A percentile compares a stretch with the other conserved stretches of the same genome.
Evolutionary conservation across 2,329 filamentous ascomycete species (phyloP).

Genomic region (Colletotrichum sp.): DNA sequence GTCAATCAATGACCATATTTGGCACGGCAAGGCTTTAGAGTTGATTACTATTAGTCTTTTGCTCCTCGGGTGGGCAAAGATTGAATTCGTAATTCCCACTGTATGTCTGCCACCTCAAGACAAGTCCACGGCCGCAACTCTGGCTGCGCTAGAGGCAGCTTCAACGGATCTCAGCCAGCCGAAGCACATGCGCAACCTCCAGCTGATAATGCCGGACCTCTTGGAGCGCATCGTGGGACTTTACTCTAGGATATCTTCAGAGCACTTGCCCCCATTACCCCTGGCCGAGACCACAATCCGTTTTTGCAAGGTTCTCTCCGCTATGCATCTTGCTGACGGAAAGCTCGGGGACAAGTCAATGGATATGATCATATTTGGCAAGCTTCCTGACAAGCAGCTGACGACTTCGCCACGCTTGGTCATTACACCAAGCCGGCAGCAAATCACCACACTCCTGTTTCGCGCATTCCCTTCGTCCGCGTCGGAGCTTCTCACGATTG

Average conservation of each 20-base stretch:
- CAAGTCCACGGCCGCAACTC: constrained; percentile 33
- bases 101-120: constrained; percentile 60
- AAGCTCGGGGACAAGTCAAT: constrained; percentile 65
- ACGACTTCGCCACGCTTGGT: constrained; percentile 61
- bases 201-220: constrained; percentile 71
- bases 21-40: constrained; percentile 95
- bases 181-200: constrained; percentile 58
- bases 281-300: constrained; percentile 77
- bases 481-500: constrained; percentile 71
- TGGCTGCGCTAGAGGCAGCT: constrained; percentile 27
- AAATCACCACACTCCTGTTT: constrained; percentile 70
- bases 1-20: constrained; percentile 87
- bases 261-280: constrained; percentile 73
- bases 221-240: constrained; percentile 76
- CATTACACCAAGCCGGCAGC: constrained; percentile 61
- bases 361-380: constrained; percentile 70
- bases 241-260: constrained; percentile 73
- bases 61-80: constrained; percentile 81
- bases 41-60: constrained; percentile 83
- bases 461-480: constrained; percentile 72
- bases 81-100: constrained; percentile 79
- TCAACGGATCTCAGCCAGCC: constrained; percentile 50
- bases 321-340: constrained; percentile 70
- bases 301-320: constrained; percentile 72
- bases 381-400: constrained; percentile 52